Percentiles rank a stretch among this genome's conserved stretches.
phyloP scores from a whole-genome alignment of 495 filamentous ascomycete genomes.

The Xylaria palmicola region DNA sequence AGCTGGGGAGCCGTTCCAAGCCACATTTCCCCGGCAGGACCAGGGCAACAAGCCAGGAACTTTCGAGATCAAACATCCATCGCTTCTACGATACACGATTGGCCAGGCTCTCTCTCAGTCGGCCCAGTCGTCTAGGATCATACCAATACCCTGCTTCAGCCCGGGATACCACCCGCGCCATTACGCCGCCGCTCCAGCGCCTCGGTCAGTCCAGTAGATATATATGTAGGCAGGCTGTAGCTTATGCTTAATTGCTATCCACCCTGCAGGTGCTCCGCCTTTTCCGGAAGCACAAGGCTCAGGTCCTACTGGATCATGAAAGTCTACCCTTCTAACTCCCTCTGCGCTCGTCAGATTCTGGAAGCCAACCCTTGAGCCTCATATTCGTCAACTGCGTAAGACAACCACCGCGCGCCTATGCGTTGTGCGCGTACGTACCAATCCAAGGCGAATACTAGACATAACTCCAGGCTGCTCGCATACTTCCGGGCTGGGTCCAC shows the following conservation, averaged over 20 bases:
- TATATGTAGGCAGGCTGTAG: background rate
- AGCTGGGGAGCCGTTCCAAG: background rate
- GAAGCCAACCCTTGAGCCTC: background rate
- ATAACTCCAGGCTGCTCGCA: background rate
- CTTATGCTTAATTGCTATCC: slow-evolving; percentile 23
- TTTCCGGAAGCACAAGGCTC: slow-evolving; percentile 1
- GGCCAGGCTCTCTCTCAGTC: background rate
- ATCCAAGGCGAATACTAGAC: too few relatives aligned
- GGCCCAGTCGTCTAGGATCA: background rate
- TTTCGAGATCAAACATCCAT: background rate
- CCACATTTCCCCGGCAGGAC: background rate
- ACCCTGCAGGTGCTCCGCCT: slow-evolving; percentile 2
- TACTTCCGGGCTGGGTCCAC: background rate
- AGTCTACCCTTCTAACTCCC: background rate
- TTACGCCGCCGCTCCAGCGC: slow-evolving; percentile 20
- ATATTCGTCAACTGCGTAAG: background rate
- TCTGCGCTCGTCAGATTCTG: background rate
- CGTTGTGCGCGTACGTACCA: background rate
- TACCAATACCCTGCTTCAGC: background rate
- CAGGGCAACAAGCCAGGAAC: background rate
- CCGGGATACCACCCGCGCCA: slow-evolving; percentile 12
- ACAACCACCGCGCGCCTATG: background rate
- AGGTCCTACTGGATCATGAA: background rate
- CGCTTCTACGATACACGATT: background rate
- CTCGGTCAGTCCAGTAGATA: slow-evolving; percentile 7